Base-by-base conservation (phyloP, 2,329 filamentous ascomycete genomes). In the Plectosphaerella cucumerina region DNA sequence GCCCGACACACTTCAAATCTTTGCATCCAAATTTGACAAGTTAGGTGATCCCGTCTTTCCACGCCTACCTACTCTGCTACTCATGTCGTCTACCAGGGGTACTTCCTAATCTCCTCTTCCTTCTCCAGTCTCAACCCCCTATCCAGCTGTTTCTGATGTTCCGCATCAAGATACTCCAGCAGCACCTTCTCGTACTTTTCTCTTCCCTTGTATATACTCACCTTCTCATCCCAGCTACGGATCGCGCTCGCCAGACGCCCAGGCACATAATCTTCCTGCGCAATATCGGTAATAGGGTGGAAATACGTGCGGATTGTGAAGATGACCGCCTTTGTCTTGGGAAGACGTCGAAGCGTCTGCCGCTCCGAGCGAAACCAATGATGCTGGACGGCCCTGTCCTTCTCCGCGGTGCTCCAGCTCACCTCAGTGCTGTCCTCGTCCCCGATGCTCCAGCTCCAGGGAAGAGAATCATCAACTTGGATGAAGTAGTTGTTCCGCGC, bases 251-350 rank as follows among this genome's bases (percentile, higher is more conserved):
- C 90, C 61, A 95, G 65, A 31, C 90, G 69, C 0, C 90, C 89
- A 0, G 90, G 89, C 1, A 95, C 89, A 64, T 88, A 89, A 17
- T 84, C 81, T 69, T 93, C 88, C 63, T 81, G 66, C 0, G 71
- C 83, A 53, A 93, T 79, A 15, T 85, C 82, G 0, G 76, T 84
- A 33, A 92, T 69, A 0, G 86, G 87, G 52, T 85, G 80, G 61
- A 93, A 92, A 65, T 93, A 93, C 1, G 89, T 93, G 10, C 89
- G 74, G 47, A 93, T 89, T 0, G 89, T 92, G 60, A 93, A 93
- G 5, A 86, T 80, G 2, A 86, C 72, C 1, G 74, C 82, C 0
- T 80, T 78, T 1, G 72, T 75, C 57, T 69, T 73, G 5, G 83
- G 83, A 52, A 86, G 70, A 45, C 88, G 68, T 14, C 87, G 71